These are phyloP conservation scores for Amphibolis antarctica DNA, from an alignment of 106 monocot species.

Conservation along the genomic window DNA sequence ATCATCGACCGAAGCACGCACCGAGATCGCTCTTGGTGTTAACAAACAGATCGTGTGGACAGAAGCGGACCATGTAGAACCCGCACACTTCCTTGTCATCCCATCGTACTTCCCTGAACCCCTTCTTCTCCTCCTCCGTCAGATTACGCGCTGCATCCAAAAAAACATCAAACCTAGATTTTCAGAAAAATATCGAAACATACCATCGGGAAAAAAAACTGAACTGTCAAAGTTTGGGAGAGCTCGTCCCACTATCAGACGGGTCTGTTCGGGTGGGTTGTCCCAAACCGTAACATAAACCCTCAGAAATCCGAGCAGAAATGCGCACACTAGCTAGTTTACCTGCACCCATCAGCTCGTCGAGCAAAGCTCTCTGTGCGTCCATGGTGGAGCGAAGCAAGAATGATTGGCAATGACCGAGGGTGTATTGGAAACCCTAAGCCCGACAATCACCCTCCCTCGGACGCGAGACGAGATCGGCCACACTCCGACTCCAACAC, in stretches of 20 bases:
- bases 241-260: too few relatives aligned
- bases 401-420: not conserved
- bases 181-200: not conserved
- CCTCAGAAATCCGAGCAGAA: not conserved
- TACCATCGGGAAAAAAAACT: too few relatives aligned
- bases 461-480: too few relatives aligned
- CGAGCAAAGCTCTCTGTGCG: constrained; percentile 76
- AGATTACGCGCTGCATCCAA: constrained; percentile 63
- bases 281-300: too few relatives aligned
- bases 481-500: too few relatives aligned
- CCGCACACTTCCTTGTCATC: constrained; percentile 93
- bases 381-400: constrained; percentile 38
- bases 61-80: constrained; percentile 81
- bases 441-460: not conserved
- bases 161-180: not conserved
- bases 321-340: not conserved
- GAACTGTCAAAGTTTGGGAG: too few relatives aligned
- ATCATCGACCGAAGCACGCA: constrained; percentile 9
- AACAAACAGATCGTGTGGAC: constrained; percentile 96
- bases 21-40: constrained; percentile 98
- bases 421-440: not conserved
- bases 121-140: constrained; percentile 92
- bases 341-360: constrained; percentile 94
- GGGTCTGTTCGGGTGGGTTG: too few relatives aligned
- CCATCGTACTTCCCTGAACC: constrained; percentile 70